Base-by-base conservation (phyloP, 2,329 filamentous ascomycete species). In the Colletotrichum sp. region DNA sequence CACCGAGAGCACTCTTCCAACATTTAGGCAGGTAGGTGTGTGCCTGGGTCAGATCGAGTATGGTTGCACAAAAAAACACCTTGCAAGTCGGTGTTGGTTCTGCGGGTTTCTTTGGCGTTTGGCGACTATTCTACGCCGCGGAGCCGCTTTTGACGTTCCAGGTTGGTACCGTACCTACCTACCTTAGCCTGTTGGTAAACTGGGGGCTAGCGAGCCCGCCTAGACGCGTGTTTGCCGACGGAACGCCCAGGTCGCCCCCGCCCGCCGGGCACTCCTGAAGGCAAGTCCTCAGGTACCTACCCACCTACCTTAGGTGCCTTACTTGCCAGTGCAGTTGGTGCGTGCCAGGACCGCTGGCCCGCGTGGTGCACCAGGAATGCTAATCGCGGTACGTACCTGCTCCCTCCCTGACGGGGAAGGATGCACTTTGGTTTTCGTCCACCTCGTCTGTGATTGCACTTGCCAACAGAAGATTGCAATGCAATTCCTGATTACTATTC, bases 161-260 rank as follows among this genome's bases (percentile, higher is more conserved):
- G n/a, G 34, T 70, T 64, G 33, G 54, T 61, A 51, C 54, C 54
- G 55, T 31, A 70, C 67, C 68, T 31, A 27, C 59, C 38, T 31
- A 31, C 18, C 9, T 8, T 47, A 47, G 43, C n/a, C 38, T 21
- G 43, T 51, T 21, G 43, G 70, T 61, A 64, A 59, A 67, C 71
- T 74, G 72, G 72, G 72, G 72, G 68, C 63, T 74, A 74, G 62
- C 72, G 72, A 74, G 57, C 68, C 55, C 71, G 43, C 47, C 63
- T 69, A 63, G 18, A 51, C 43, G 43, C 43, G 43, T 51, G n/a
- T 51, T 51, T 51, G 43, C 43, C 43, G 43, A 51, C n/a, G 43
- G n/a, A 51, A 51, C 43, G 43, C 43, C 43, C n/a, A 51, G 43
- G 43, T 51, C 43, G 43, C 43, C 43, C 43, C 43, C 43, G 63